phyloP scores from a whole-genome alignment of 2,329 filamentous ascomycete genomes.

The Rutstroemia sp. region DNA sequence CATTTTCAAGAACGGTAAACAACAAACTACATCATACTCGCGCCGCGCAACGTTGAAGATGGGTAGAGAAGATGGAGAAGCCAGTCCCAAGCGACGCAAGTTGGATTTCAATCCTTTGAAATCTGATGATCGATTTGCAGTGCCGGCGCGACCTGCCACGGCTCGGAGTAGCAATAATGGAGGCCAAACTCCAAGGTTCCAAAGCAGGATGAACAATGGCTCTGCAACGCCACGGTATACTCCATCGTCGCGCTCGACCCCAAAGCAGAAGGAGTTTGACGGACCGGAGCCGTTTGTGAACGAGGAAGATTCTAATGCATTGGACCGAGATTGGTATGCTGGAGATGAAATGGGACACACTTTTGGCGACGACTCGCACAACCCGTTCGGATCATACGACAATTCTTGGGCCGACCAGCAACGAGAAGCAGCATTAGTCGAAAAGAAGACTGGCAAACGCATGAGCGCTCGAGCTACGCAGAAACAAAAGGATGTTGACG shows the following conservation, averaged over 20 bases:
- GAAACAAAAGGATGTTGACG: conserved; percentile 90
- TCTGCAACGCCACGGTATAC: conserved; percentile 29
- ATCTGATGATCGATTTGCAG: conserved; percentile 48
- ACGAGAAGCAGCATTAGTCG: conserved; percentile 65
- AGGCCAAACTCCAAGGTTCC: conserved; percentile 31
- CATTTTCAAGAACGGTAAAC: not conserved
- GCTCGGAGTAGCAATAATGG: conserved; percentile 18
- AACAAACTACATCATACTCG: not conserved
- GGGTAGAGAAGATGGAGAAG: conserved; percentile 32
- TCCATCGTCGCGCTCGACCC: conserved; percentile 32
- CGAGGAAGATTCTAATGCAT: conserved; percentile 62
- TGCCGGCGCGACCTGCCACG: conserved; percentile 23
- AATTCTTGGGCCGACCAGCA: conserved; percentile 62
- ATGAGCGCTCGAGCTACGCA: conserved; percentile 71
- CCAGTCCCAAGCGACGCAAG: conserved; percentile 57
- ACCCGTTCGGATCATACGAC: conserved; percentile 76
- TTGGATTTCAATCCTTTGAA: conserved; percentile 51
- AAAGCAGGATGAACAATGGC: conserved; percentile 28
- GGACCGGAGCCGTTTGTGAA: conserved; percentile 53
- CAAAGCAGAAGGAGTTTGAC: conserved; percentile 51
- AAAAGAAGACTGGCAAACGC: conserved; percentile 71
- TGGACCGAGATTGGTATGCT: conserved; percentile 90
- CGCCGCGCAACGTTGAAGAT: conserved; percentile 24
- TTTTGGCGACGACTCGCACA: conserved; percentile 87
- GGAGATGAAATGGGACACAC: conserved; percentile 79